Percentiles rank a stretch among this genome's conserved stretches.
Evolutionary conservation across 176 grass and related monocot genomes (phyloP).

Genomic region (Avena eriantha): DNA sequence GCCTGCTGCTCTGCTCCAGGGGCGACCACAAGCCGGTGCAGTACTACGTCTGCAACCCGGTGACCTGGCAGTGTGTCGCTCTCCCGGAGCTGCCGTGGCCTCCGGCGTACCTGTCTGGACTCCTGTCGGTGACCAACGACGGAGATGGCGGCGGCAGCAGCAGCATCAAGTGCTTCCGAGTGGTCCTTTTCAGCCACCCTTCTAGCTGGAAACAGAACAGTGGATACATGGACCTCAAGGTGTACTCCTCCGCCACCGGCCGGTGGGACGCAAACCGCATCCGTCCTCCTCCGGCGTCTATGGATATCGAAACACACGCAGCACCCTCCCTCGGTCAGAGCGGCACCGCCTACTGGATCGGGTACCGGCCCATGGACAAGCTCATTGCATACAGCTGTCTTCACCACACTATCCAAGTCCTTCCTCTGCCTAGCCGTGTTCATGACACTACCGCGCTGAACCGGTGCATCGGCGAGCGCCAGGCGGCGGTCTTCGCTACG

Average conservation of each 20-base stretch:
- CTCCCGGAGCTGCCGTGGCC: background rate
- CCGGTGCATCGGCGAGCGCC: too few species aligned
- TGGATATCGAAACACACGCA: too few species aligned
- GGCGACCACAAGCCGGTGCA: background rate
- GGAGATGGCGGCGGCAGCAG: background rate
- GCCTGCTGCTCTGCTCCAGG: background rate
- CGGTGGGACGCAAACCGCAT: background rate
- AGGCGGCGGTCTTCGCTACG: too few species aligned
- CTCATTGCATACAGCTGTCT: too few species aligned
- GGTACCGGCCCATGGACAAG: too few species aligned
- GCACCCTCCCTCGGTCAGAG: too few species aligned
- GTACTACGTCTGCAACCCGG: background rate
- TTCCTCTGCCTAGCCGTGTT: too few species aligned
- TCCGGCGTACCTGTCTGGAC: background rate
- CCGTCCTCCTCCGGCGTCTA: too few species aligned
- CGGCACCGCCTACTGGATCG: too few species aligned
- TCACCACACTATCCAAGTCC: too few species aligned
- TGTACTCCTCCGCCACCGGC: background rate
- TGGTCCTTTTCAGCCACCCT: background rate
- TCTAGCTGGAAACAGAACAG: background rate
- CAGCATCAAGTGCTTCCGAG: background rate
- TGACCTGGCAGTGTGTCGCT: background rate
- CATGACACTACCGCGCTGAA: too few species aligned
- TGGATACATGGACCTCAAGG: background rate
- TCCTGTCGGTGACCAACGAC: background rate